A percentile compares a stretch with the other conserved stretches of the same genome.
These are phyloP conservation scores for Penstemon barbatus DNA, from an alignment of 257 asterid genomes.

Conservation along the genomic window DNA sequence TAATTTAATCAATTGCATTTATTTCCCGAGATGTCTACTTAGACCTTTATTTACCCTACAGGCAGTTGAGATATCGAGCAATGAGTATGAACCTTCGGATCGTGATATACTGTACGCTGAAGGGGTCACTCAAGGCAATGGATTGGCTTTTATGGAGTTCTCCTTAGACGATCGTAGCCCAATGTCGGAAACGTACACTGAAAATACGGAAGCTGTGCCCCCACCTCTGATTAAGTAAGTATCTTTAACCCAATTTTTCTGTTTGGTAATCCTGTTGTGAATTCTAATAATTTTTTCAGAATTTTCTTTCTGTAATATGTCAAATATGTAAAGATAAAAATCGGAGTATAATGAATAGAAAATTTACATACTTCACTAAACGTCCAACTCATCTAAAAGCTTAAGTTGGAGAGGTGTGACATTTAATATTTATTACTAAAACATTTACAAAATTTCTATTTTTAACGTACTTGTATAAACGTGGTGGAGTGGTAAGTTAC, in stretches of 20 bases:
- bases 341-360: no score
- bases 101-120: constrained; percentile 87
- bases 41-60: constrained; percentile 27
- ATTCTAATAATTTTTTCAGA: background rate
- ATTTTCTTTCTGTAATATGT: background rate
- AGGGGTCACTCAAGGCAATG: constrained; percentile 94
- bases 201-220: constrained; percentile 66
- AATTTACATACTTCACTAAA: no score
- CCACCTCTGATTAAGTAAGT: constrained; percentile 78
- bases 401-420: no score
- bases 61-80: constrained; percentile 97
- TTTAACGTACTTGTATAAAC: background rate
- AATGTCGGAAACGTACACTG: constrained; percentile 82
- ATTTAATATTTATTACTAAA: no score
- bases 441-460: no score
- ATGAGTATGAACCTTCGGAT: constrained; percentile 91
- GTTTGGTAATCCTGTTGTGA: background rate
- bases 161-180: constrained; percentile 92
- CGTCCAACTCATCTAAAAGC: no score
- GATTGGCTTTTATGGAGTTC: constrained; percentile 93
- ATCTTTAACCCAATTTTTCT: no score
- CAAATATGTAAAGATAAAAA: background rate
- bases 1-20: background rate
- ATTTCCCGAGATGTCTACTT: background rate
- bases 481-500: background rate